Conservation (phyloP, 768 basidiomycete species). For the Gautieria morchelliformis region DNA sequence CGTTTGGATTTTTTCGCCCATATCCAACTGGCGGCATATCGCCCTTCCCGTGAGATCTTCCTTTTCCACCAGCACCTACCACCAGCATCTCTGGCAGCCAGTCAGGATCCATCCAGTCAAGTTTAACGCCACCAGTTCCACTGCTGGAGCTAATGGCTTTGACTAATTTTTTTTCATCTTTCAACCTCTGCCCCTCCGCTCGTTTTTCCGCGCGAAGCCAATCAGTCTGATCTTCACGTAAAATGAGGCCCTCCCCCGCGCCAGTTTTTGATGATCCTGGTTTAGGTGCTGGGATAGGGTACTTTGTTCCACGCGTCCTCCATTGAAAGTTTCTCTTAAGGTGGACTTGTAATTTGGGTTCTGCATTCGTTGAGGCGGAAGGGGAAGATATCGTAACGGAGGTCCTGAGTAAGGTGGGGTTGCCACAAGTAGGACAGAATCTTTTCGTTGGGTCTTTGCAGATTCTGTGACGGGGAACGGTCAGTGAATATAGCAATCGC, state of each 20-base stretch:
- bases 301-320: conserved; percentile 82
- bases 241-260: conserved; percentile 70
- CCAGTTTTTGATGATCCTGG: conserved; percentile 81
- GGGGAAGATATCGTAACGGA: conserved; percentile 80
- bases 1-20: conserved; percentile 87
- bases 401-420: conserved; percentile 79
- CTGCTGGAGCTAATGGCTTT: conserved; percentile 41
- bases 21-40: conserved; percentile 76
- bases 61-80: conserved; percentile 61
- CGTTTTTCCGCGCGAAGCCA: conserved; percentile 76
- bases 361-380: conserved; percentile 39
- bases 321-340: conserved; percentile 96
- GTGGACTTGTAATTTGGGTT: conserved; percentile 76
- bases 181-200: conserved; percentile 60
- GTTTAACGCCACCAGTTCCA: conserved; percentile 38
- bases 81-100: conserved; percentile 80
- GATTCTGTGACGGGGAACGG: conserved; percentile 41
- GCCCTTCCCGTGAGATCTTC: conserved; percentile 40
- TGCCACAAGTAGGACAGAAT: conserved; percentile 97
- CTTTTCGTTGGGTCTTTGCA: conserved; percentile 92
- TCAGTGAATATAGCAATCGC: neutral
- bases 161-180: conserved; percentile 70
- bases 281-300: conserved; percentile 86
- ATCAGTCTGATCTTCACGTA: conserved; percentile 88
- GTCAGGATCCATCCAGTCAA: conserved; percentile 93